Evolutionary conservation across 306 rosid genomes (phyloP), one percentile per base, ranked within the genome.

Genomic region (Chamaecrista fasciculata): DNA sequence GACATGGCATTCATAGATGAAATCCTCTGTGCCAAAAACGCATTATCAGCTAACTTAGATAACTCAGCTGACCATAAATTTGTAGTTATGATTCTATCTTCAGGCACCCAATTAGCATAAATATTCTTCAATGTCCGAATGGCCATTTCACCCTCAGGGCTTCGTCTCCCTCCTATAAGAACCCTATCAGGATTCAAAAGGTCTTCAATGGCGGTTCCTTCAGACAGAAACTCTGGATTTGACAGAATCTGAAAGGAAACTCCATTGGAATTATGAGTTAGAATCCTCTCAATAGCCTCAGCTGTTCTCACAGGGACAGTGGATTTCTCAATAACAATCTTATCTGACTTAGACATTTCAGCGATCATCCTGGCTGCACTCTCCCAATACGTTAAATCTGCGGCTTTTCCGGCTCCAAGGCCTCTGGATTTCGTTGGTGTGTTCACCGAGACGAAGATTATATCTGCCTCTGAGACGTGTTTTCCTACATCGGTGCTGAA

Each of bases 281-380:
- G 69, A 26, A 90, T 90, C 58, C 79, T 87, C 68, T 84, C 96
- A 50, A 90, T 84, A 46, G 93, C 84, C 77, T 85, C 96, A 2
- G 95, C 96, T 25, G 96, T 87, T 79, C 85, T 87, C 11, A 90
- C 96, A 0, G 95, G 95, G 59, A 90, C 96, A 36, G 96, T 90
- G 26, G 96, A 90, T 44, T 90, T 90, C 87, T 91, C 97, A 50
- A 91, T 86, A n/a, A 87, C 89, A 68, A 87, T 86, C 70, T 91
- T 91, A 61, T 86, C 68, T 23, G 90, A 86, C 39, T 75, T 79
- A 6, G 92, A 87, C 11, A 78, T 88, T 66, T 86, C 81, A 0
- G 97, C 95, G 9, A 91, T 83, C 92, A 91, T 79, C 66, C 97
- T 64, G 8, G 95, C 95, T 40, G 96, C 91, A 24, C 92, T 87